A percentile compares a stretch with the other conserved stretches of the same genome.
Evolutionary conservation across 169 alveolate species (phyloP).

Genomic region (Amoebophrya sp.): DNA sequence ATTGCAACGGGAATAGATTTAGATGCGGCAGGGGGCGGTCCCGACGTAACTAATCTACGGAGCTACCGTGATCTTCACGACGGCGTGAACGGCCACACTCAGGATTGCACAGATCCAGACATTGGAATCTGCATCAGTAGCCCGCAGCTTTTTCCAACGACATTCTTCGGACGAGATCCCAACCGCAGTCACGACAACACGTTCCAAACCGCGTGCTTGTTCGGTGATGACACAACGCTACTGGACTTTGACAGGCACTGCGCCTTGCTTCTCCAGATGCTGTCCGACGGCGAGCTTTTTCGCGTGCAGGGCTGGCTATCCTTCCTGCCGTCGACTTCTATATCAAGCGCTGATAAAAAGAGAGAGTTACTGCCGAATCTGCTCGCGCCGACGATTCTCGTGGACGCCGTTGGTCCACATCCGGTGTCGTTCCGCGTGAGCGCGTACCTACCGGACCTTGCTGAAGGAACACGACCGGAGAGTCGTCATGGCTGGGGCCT

Average conservation of each 20-base stretch:
- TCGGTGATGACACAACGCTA: background rate
- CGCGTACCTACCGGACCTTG: background rate
- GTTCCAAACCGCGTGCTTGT: background rate
- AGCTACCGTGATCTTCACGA: too few species aligned
- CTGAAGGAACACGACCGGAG: too few species aligned
- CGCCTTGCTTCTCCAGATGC: background rate
- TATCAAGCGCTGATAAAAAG: background rate
- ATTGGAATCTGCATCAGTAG: background rate
- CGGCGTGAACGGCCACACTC: too few species aligned
- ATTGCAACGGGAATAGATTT: too few species aligned
- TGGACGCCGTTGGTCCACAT: background rate
- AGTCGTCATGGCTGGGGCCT: too few species aligned
- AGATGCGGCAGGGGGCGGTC: too few species aligned
- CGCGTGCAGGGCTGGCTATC: constrained; percentile 3
- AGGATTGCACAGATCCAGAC: background rate
- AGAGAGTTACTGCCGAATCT: background rate
- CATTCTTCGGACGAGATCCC: too few species aligned
- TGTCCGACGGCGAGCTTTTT: background rate
- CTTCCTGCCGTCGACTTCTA: background rate
- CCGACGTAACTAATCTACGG: too few species aligned
- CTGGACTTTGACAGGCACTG: background rate
- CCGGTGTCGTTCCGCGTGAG: background rate
- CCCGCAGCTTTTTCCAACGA: background rate
- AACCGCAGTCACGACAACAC: background rate
- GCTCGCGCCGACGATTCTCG: background rate